phyloP scores from a whole-genome alignment of 108 stramenopile species.

The Ochromonas danica region DNA sequence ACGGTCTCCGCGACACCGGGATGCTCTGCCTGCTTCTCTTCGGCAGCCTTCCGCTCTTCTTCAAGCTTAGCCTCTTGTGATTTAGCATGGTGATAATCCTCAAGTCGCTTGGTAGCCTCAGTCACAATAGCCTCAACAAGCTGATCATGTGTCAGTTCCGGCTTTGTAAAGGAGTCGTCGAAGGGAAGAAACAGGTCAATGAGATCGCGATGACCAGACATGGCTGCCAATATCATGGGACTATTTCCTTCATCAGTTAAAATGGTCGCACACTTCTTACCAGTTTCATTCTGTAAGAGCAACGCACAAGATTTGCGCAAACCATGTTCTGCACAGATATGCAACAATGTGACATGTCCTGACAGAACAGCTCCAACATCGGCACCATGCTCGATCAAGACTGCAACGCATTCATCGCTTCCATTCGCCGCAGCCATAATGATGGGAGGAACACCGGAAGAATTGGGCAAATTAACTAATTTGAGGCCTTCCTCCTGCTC shows the following conservation, averaged over 20 bases:
- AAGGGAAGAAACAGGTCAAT: constrained; percentile 44
- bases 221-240: constrained; percentile 53
- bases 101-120: constrained; percentile 38
- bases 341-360: constrained; percentile 51
- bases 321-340: constrained; percentile 51
- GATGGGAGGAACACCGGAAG: constrained; percentile 49
- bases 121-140: not conserved
- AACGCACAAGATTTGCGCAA: constrained; percentile 38
- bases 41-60: not conserved
- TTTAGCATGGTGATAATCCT: constrained; percentile 27
- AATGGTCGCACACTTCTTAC: constrained; percentile 43
- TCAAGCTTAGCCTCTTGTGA: constrained; percentile 5
- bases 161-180: not conserved
- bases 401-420: constrained; percentile 43
- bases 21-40: constrained; percentile 4
- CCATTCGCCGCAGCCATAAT: constrained; percentile 51
- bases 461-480: constrained; percentile 41
- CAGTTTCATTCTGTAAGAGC: constrained; percentile 45
- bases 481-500: not conserved
- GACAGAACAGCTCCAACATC: constrained; percentile 50
- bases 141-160: not conserved
- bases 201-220: constrained; percentile 46
- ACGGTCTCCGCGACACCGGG: constrained; percentile 34
- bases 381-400: constrained; percentile 49
- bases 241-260: constrained; percentile 39